Base-by-base conservation (phyloP, 2,329 filamentous ascomycete genomes). In the Seiridium cupressi region DNA sequence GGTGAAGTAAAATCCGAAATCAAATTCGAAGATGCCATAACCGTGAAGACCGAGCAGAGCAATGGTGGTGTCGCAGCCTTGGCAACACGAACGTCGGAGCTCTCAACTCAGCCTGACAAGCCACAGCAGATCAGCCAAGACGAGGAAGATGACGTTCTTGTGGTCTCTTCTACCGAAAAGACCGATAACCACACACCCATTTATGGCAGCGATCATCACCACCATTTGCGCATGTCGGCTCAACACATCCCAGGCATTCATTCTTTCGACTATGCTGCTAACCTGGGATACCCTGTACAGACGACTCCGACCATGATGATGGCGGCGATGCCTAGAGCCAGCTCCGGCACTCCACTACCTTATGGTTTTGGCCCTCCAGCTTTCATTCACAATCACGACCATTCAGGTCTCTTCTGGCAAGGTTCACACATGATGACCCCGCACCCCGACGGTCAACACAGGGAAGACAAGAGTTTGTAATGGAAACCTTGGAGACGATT, bases 1-100 rank as follows among this genome's bases (percentile, higher is more conserved):
- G 67, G 68, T 70, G 71, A 73, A 70, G 65, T 73, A 35, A 73
- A 72, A 69, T 56, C 63, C 61, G 71, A 73, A 71, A 65, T 73
- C 44, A 73, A 72, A 58, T 58, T 51, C 34, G 55, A 58, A 58
- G 68, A 71, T 67, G 65, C 63, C 57, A 66, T 63, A 51, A 62
- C 58, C 55, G 66, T 73, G 66, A 73, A 73, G 63, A 55, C 63
- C 61, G 71, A 73, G 63, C 64, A 58, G n/a, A 34, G 55, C 44
- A 57, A 62, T 58, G 67, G 65, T 64, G 60, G 60, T 54, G 32
- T 49, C 26, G 40, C 49, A 48, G 51, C 11, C 48, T 47, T 44
- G 13, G 60, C 51, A 53, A 60, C 55, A 56, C 40, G 55, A 10
- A 32, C 36, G n/a, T 51, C 34, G 32, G 34, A 10, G 9, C 6